These are phyloP conservation scores for Agaricus sinodeliciosus DNA, from an alignment of 768 basidiomycete genomes.

Conservation along the genomic window DNA sequence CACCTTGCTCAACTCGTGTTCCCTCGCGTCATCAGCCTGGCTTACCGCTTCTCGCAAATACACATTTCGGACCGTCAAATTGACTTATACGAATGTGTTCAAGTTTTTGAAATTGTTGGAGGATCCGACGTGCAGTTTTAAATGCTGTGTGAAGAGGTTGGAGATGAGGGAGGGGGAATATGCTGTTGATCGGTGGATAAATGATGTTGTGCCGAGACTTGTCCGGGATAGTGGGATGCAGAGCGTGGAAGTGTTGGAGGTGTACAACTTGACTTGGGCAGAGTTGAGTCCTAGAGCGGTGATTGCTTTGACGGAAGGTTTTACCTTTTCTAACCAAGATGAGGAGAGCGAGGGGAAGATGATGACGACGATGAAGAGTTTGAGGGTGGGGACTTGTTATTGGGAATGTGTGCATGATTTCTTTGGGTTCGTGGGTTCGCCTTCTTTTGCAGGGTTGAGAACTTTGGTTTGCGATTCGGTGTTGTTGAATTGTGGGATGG, in stretches of 20 bases:
- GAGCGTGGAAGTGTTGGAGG: not conserved
- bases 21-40: not conserved
- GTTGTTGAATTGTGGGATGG: constrained; percentile 4
- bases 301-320: not conserved
- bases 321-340: not conserved
- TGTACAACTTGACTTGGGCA: constrained; percentile 7
- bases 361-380: not conserved
- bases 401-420: constrained; percentile 6
- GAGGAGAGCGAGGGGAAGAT: too few relatives aligned
- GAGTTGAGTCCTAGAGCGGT: not conserved
- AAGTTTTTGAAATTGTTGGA: not conserved
- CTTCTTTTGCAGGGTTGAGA: not conserved
- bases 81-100: not conserved
- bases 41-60: not conserved
- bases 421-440: not conserved
- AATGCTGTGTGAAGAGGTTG: not conserved
- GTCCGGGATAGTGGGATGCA: not conserved
- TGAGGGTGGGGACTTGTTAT: constrained; percentile 8
- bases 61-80: not conserved
- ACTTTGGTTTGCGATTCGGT: constrained; percentile 6
- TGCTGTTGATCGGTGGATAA: constrained; percentile 5
- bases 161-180: constrained; percentile 7
- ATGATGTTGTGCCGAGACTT: not conserved
- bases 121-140: not conserved
- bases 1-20: not conserved